phyloP scores from a whole-genome alignment of 371 early-diverging fungal genomes.

The Haplosporangium sp. region DNA sequence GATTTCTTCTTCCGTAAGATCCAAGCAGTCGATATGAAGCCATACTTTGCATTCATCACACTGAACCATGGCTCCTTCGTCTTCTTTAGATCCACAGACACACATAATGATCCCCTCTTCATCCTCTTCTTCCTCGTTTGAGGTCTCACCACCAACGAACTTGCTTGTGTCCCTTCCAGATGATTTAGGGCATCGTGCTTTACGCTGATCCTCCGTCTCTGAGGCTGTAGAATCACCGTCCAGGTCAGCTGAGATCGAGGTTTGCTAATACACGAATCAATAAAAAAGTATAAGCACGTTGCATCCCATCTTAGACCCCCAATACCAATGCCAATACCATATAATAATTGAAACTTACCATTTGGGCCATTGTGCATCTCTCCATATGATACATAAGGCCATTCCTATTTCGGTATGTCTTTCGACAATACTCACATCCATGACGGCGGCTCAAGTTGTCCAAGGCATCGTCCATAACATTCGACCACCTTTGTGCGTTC shows the following conservation, averaged over 20 bases:
- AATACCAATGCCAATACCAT: too few relatives aligned
- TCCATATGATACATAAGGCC: constrained; percentile 61
- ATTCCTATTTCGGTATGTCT: constrained; percentile 60
- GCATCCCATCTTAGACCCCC: too few relatives aligned
- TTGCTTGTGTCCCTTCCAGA: not conserved
- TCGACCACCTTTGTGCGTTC: constrained; percentile 18
- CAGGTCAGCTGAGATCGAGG: constrained; percentile 18
- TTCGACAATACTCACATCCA: constrained; percentile 63
- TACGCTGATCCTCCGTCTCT: constrained; percentile 50
- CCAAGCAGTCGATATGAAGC: constrained; percentile 67
- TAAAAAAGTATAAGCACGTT: not conserved
- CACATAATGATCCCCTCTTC: constrained; percentile 58
- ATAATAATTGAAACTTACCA: constrained; percentile 16
- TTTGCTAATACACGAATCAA: constrained; percentile 14
- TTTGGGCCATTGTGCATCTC: constrained; percentile 57
- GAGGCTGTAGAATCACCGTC: constrained; percentile 46
- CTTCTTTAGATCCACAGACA: constrained; percentile 64
- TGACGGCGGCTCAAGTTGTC: constrained; percentile 26
- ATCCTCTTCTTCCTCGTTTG: constrained; percentile 39
- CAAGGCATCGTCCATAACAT: constrained; percentile 21
- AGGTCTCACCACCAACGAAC: constrained; percentile 16
- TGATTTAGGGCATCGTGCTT: constrained; percentile 23
- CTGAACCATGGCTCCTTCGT: constrained; percentile 67
- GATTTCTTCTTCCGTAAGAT: constrained; percentile 54
- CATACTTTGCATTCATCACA: constrained; percentile 65